Evolutionary conservation across 192 early-diverging fungal genomes (phyloP).

Genomic region (Coemansia sp.): DNA sequence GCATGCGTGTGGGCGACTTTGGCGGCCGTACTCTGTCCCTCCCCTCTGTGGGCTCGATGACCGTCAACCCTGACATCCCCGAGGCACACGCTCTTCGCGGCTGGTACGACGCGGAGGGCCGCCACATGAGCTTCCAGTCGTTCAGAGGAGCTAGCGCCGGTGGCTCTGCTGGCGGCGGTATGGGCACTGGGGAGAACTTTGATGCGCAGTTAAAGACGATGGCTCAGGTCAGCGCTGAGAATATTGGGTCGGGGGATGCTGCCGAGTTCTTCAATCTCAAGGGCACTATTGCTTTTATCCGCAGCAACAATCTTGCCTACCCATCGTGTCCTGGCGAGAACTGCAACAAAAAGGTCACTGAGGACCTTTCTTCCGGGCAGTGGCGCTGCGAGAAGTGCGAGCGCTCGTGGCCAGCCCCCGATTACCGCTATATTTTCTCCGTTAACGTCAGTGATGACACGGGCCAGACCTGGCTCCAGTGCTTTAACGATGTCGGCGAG

Average conservation of each 20-base stretch:
- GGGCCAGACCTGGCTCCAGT: conserved; percentile 75
- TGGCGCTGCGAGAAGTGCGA: conserved; percentile 96
- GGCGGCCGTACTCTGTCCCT: conserved; percentile 67
- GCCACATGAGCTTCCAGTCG: conserved; percentile 34
- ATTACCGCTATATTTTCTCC: conserved; percentile 81
- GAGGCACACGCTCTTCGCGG: conserved; percentile 70
- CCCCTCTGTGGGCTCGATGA: conserved; percentile 47
- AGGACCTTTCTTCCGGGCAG: conserved; percentile 52
- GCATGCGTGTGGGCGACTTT: conserved; percentile 83
- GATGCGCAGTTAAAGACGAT: conserved; percentile 63
- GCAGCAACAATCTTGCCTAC: conserved; percentile 64
- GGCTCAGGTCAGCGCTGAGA: conserved; percentile 64
- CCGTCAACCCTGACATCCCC: conserved; percentile 71
- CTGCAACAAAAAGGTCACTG: conserved; percentile 89
- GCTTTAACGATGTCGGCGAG: conserved; percentile 82
- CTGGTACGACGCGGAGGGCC: conserved; percentile 58
- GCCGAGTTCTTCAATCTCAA: conserved; percentile 75
- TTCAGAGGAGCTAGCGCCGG: conserved; percentile 9
- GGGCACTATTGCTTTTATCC: conserved; percentile 75
- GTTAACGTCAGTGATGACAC: conserved; percentile 73
- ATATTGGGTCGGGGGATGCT: conserved; percentile 62
- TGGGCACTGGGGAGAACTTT: conserved; percentile 8
- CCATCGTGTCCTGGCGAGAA: conserved; percentile 75
- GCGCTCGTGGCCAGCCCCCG: conserved; percentile 63
- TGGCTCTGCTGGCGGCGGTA: conserved; percentile 27